These are phyloP conservation scores for Alloteropsis semialata DNA, from an alignment of 176 grass and related monocot species.

Conservation along the genomic window DNA sequence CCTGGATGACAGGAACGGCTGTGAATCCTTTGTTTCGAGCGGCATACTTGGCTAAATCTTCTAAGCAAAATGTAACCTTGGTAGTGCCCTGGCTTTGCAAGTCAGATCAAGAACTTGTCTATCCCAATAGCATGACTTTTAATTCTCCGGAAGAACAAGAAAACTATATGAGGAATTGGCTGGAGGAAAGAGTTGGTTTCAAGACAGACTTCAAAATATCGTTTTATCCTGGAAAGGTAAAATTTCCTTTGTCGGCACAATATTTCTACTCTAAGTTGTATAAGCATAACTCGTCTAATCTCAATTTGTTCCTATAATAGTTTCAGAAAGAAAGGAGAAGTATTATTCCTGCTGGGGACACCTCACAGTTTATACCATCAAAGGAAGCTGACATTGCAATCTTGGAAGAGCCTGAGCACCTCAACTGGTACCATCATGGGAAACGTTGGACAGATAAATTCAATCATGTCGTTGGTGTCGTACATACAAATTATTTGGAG, in stretches of 20 bases:
- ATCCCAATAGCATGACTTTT: slow-evolving; percentile 87
- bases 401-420: slow-evolving; percentile 91
- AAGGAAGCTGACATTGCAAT: slow-evolving; percentile 92
- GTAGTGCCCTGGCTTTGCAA: slow-evolving; percentile 94
- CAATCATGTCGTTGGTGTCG: slow-evolving; percentile 89
- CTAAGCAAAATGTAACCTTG: slow-evolving; percentile 75
- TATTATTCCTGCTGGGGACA: slow-evolving; percentile 92
- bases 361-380: slow-evolving; percentile 73
- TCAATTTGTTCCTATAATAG: slow-evolving; percentile 14
- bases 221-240: slow-evolving; percentile 96
- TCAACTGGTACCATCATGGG: slow-evolving; percentile 98
- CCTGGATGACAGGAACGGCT: slow-evolving; percentile 99
- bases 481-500: slow-evolving; percentile 95
- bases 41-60: slow-evolving; percentile 82
- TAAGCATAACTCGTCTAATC: slow-evolving; percentile 24
- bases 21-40: slow-evolving; percentile 97
- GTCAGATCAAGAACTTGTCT: slow-evolving; percentile 88
- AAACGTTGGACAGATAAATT: slow-evolving; percentile 95
- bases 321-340: slow-evolving; percentile 95
- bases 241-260: neutral
- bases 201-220: slow-evolving; percentile 88
- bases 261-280: slow-evolving; percentile 2
- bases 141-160: slow-evolving; percentile 82
- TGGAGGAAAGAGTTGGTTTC: slow-evolving; percentile 92
- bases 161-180: slow-evolving; percentile 78